Conservation (phyloP, 768 basidiomycete genomes). For the Suillus cothurnatus region DNA sequence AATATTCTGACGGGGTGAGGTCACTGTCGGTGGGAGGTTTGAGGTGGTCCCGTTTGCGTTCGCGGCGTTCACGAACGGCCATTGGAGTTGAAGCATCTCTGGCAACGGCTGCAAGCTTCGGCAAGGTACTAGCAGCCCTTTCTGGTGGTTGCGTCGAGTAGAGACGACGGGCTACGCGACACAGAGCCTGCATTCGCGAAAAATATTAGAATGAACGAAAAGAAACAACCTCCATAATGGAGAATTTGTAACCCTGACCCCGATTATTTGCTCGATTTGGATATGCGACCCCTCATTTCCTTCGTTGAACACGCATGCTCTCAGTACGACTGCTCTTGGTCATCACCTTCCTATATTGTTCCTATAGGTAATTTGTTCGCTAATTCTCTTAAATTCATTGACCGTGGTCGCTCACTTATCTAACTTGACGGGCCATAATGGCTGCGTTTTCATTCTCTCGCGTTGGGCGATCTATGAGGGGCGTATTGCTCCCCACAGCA, state of each 20-base stretch:
- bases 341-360: neutral
- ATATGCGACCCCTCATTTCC: neutral
- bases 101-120: constrained; percentile 45
- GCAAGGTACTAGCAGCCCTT: constrained; percentile 63
- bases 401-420: constrained; percentile 14
- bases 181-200: constrained; percentile 33
- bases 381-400: neutral
- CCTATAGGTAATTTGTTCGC: neutral
- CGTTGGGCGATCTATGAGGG: constrained; percentile 53
- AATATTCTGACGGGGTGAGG: constrained; percentile 65
- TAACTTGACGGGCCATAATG: constrained; percentile 34
- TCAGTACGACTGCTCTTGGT: neutral
- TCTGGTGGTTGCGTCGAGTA: constrained; percentile 46
- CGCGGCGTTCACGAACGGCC: constrained; percentile 71
- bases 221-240: neutral
- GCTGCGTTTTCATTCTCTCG: constrained; percentile 39
- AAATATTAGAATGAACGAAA: constrained; percentile 3
- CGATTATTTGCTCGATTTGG: neutral
- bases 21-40: constrained; percentile 44
- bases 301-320: neutral
- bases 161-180: constrained; percentile 38
- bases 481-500: constrained; percentile 58
- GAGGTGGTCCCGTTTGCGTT: constrained; percentile 46
- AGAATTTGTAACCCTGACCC: neutral
- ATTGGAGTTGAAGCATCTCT: constrained; percentile 72